Percentiles rank a stretch among this genome's conserved stretches.
Conservation (phyloP, 176 grass and related monocot genomes). For the Zea mays region Zm-B73-REFERENCE-NAM-5.0 NC_050098.1:161991001-161991500, state of each 20-base stretch:
- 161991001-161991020: slow-evolving; percentile 18
- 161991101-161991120: too few species aligned
- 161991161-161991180: slow-evolving; percentile 18
- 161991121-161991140: slow-evolving; percentile 24
- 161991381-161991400: neutral
- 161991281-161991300: neutral
- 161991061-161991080: slow-evolving; percentile 42
- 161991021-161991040: neutral
- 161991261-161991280: neutral
- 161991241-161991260: neutral
- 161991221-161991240: slow-evolving; percentile 1
- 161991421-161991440: slow-evolving; percentile 27
- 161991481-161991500: slow-evolving; percentile 7
- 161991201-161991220: slow-evolving; percentile 12
- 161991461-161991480: slow-evolving; percentile 30
- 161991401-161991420: neutral
- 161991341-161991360: neutral
- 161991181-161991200: slow-evolving; percentile 10
- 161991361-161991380: slow-evolving; percentile 11
- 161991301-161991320: neutral
- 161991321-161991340: neutral
- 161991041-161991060: slow-evolving; percentile 36
- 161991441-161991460: slow-evolving; percentile 15
- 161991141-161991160: slow-evolving; percentile 32
- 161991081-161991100: neutral